Base-by-base conservation (phyloP, 1,284 basidiomycete genomes). In the Puccinia sorghi region DNA sequence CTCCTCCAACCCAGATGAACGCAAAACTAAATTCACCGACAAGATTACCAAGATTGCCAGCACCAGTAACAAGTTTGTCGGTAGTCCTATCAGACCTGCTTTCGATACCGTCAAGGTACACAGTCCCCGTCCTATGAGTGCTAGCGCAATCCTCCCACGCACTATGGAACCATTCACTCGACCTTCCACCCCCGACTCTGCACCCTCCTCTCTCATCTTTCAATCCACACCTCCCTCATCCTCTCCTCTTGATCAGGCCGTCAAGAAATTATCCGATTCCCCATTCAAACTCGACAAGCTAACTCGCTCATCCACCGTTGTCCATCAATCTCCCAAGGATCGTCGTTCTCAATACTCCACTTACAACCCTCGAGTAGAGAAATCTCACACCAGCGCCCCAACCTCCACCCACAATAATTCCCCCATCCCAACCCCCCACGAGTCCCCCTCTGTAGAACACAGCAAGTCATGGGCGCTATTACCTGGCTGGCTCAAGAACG, bases 31-130 rank as follows among this genome's bases (percentile, higher is more conserved):
- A 43, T 67, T 76, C 43, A 52, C 61, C 52, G 73, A 81, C 46
- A 80, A 81, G 27, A 69, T 79, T 15, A 80, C 80, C 52, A 80
- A 80, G 37, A 81, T 81, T 69, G 81, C 81, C 57, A 80, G 80
- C 17, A 78, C 81, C 75, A 81, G 81, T 79, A 82, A 80, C 57
- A 76, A 76, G 41, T 64, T 76, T 17, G 63, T 76, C 17, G 73
- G 73, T 27, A 76, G 73, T 54, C 73, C 73, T 12, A 76, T 76
- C 54, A 27, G 61, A 54, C 64, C 73, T 5, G 63, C 46, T 13
- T 41, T 37, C 67, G 25, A 70, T 27, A 46, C 48, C 17, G 64
- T 76, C 73, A 76, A 76, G 37, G 46, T 76, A 9, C 63, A 52
- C 41, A 39, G 27, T 5, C 63, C 48, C 13, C 22, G 13, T 15